Conservation (phyloP, 495 filamentous ascomycete genomes). For the Oleoguttula mirabilis region DNA sequence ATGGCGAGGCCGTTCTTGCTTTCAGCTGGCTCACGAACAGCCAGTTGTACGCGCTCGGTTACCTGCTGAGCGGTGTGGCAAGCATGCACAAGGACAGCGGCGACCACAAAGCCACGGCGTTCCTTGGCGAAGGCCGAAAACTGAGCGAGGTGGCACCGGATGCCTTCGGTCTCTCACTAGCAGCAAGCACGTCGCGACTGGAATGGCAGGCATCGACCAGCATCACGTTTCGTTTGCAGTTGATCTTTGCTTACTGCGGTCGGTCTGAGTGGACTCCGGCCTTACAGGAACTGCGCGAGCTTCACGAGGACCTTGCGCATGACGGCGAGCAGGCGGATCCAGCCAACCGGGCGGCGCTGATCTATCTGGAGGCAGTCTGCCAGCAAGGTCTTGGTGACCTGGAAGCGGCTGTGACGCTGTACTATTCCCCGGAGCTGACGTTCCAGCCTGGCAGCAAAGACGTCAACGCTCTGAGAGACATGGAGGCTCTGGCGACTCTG, state of each 20-base stretch:
- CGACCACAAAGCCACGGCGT: constrained; percentile 56
- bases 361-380: constrained; percentile 65
- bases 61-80: constrained; percentile 59
- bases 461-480: constrained; percentile 50
- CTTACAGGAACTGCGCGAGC: constrained; percentile 23
- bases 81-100: constrained; percentile 48
- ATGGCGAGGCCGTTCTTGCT: constrained; percentile 32
- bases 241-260: constrained; percentile 46
- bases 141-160: not conserved
- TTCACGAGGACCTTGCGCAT: not conserved
- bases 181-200: constrained; percentile 31
- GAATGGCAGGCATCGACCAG: constrained; percentile 42
- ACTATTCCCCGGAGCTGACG: constrained; percentile 45
- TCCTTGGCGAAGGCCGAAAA: constrained; percentile 52
- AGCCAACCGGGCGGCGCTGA: constrained; percentile 33
- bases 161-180: constrained; percentile 31
- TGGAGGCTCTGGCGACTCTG: constrained; percentile 64
- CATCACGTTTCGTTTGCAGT: constrained; percentile 47
- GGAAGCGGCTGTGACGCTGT: constrained; percentile 50
- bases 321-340: constrained; percentile 3
- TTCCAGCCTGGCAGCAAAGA: constrained; percentile 35
- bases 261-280: constrained; percentile 54
- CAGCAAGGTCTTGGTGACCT: constrained; percentile 68
- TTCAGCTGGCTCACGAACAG: constrained; percentile 56
- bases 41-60: constrained; percentile 60